phyloP scores from a whole-genome alignment of 2,329 filamentous ascomycete genomes.

The Hysterium pulicare region DNA sequence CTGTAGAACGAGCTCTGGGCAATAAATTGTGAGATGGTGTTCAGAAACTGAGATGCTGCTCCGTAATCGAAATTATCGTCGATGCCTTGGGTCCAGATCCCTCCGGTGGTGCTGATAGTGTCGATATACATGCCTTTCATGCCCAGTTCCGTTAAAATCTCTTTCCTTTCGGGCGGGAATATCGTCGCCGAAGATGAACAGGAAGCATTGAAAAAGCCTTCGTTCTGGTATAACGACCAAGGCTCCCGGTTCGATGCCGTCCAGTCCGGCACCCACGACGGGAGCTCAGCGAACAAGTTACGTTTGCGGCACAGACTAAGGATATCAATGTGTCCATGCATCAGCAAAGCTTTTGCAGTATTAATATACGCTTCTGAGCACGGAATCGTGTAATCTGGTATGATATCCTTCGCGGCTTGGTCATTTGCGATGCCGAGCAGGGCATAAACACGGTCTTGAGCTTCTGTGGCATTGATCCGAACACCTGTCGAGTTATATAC shows the following conservation, averaged over 20 bases:
- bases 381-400: slow-evolving; percentile 10
- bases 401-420: slow-evolving; percentile 6
- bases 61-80: neutral
- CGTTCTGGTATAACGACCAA: slow-evolving; percentile 1
- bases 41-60: neutral
- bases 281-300: neutral
- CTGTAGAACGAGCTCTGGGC: slow-evolving; percentile 5
- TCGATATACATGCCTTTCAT: neutral
- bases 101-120: neutral
- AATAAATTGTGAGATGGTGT: slow-evolving; percentile 6
- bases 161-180: neutral
- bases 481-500: slow-evolving; percentile 1
- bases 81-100: neutral
- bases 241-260: slow-evolving; percentile 1
- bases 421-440: slow-evolving; percentile 12
- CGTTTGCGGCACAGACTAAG: slow-evolving; percentile 6
- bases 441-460: slow-evolving; percentile 13
- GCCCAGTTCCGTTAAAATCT: neutral
- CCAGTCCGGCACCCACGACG: slow-evolving; percentile 16
- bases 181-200: neutral
- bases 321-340: slow-evolving; percentile 9
- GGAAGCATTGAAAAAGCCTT: slow-evolving; percentile 6
- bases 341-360: slow-evolving; percentile 8
- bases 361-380: slow-evolving; percentile 9
- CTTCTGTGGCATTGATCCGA: slow-evolving; percentile 8